Conservation (phyloP, 2,329 filamentous ascomycete genomes). For the Stylonectria norvegica region DNA sequence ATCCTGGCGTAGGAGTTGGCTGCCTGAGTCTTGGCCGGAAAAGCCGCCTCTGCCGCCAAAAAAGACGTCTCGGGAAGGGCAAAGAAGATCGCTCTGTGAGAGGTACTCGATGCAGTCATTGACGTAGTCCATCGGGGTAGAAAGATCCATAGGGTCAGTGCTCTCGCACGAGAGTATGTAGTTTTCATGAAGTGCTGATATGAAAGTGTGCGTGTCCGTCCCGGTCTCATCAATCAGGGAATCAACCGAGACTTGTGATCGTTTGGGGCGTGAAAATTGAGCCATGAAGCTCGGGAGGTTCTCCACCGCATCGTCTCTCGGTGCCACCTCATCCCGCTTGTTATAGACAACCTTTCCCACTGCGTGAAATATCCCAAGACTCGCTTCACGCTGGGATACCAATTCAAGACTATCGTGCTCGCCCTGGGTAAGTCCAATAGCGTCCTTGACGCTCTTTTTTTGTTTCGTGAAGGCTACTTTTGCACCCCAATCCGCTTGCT, state of each 20-base stretch:
- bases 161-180: slow-evolving; percentile 79
- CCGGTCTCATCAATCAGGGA: slow-evolving; percentile 88
- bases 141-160: slow-evolving; percentile 44
- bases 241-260: slow-evolving; percentile 66
- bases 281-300: slow-evolving; percentile 57
- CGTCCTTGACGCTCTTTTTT: slow-evolving; percentile 58
- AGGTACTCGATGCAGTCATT: slow-evolving; percentile 83
- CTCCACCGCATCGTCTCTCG: slow-evolving; percentile 45
- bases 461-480: slow-evolving; percentile 68
- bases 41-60: slow-evolving; percentile 59
- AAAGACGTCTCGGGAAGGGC: slow-evolving; percentile 65
- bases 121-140: slow-evolving; percentile 70
- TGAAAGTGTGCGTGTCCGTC: slow-evolving; percentile 86
- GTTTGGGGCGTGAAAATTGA: slow-evolving; percentile 55
- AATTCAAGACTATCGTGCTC: slow-evolving; percentile 78
- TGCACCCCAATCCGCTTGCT: slow-evolving; percentile 70
- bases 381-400: slow-evolving; percentile 83
- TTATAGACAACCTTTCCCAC: slow-evolving; percentile 97
- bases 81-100: slow-evolving; percentile 84
- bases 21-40: slow-evolving; percentile 54
- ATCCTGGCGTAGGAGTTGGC: slow-evolving; percentile 81
- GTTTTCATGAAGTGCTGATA: slow-evolving; percentile 90
- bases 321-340: slow-evolving; percentile 65
- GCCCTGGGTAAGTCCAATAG: slow-evolving; percentile 63
- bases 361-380: slow-evolving; percentile 90